Percentiles rank a stretch among this genome's conserved stretches.
phyloP scores from a whole-genome alignment of 306 rosid species.

The Castanea sativa region DNA sequence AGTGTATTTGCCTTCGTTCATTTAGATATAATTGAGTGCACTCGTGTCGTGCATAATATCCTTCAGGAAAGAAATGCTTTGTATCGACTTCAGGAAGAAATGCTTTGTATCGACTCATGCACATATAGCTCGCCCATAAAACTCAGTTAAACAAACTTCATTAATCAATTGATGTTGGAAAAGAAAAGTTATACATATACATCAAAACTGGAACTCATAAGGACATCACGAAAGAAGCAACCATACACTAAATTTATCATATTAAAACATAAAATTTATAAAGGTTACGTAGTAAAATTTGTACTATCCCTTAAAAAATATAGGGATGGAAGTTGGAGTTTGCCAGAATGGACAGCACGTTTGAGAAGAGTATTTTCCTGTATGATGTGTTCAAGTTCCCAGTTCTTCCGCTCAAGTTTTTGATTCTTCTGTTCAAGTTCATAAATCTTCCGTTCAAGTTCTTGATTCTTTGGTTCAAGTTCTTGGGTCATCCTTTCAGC shows the following conservation, averaged over 20 bases:
- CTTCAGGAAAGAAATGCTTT: slow-evolving; percentile 2
- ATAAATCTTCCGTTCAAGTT: no score
- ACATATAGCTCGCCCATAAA: background rate
- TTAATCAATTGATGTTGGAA: background rate
- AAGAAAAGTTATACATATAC: no score
- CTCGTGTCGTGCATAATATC: background rate
- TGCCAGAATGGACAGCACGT: slow-evolving; percentile 76
- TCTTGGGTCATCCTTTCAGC: slow-evolving; percentile 32
- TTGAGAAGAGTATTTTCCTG: slow-evolving; percentile 70
- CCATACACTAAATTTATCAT: no score
- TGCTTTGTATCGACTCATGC: background rate
- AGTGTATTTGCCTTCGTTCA: background rate
- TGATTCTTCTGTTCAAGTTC: no score
- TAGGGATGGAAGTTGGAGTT: slow-evolving; percentile 73
- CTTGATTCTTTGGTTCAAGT: no score
- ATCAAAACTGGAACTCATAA: no score
- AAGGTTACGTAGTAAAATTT: no score
- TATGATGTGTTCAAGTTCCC: no score
- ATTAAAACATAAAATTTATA: no score
- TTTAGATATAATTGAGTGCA: slow-evolving; percentile 16
- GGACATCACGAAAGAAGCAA: no score
- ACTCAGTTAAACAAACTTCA: background rate
- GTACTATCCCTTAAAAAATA: slow-evolving; percentile 34
- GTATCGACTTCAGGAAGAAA: background rate
- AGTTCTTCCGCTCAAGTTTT: no score